Base-by-base conservation (phyloP, 257 asterid genomes). In the Solanum sitiens region DNA sequence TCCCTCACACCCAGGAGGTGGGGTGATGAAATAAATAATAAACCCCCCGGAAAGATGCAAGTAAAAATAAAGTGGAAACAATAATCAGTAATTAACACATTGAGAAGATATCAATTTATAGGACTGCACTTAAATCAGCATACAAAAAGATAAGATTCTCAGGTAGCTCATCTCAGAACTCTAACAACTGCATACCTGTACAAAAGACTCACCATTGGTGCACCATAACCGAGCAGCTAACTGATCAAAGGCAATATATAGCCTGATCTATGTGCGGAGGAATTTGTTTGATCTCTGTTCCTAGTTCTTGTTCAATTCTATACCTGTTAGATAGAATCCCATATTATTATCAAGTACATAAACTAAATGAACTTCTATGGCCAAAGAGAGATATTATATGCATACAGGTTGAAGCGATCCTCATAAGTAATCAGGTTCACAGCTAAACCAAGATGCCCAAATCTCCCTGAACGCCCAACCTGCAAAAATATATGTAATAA, bases 381-480 rank as follows among this genome's bases (percentile, higher is more conserved):
- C 61, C 79, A 75, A 42, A 25, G 68, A 85, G 87, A 14, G 33
- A n/a, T 6, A 39, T 42, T 33, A n/a, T 75, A 84, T 86, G 65
- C 98, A 83, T 94, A 94, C 98, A 95, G 90, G 91, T 95, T 95
- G 88, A 95, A 95, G 89, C 98, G 98, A 88, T 94, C 98, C 91
- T 94, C 98, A 27, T 89, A 96, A 86, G 98, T 95, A 85, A 95
- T 96, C 92, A 96, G 94, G 91, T 96, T 95, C 92, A 94, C 98
- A 82, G 98, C 98, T 86, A 95, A 89, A 70, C 98, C 98, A 92
- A 95, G 98, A 91, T 95, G 98, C 84, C 98, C 98, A 87, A 94
- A 95, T 91, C 98, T 93, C 89, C 98, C 98, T 7, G 98, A 95
- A 88, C 98, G 95, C 86, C 98, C 98, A 90, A 95, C 98, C 98